Base-by-base conservation (phyloP, 1,139 yeast species). In the Yamadazyma taylorii region DNA sequence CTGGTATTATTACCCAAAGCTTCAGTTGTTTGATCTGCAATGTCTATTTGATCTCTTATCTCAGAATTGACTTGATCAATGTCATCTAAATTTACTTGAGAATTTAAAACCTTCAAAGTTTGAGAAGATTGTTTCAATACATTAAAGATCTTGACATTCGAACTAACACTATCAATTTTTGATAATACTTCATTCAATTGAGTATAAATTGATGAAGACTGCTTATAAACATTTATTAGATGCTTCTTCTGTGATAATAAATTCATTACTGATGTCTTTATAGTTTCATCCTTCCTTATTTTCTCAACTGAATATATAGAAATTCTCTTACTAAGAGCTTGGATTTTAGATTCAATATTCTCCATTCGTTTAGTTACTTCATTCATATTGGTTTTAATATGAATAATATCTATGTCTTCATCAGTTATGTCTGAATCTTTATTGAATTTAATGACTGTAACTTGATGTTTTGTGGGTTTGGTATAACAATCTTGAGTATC, bases 151-250 rank as follows among this genome's bases (percentile, higher is more conserved):
- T 61, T 53, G 4, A 60, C 52, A 45, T 77, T 78, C 3, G 72
- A 59, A 11, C 65, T 59, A 2, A 81, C 72, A 38, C 75, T 73
- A 46, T 77, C 69, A 30, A 79, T 67, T 44, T 75, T 75, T 30
- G 54, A 49, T 24, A 74, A 48, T 0, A 78, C 57, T 2, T 60
- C 51, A 13, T 52, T 53, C 17, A 79, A 51, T 36, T 75, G 75
- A 26, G 53, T 55, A n/a, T 60, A 55, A 3, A 71, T 55, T 3
- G 44, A 43, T 2, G 60, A 43, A 4, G 70, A 59, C 16, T 56
- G 59, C 2, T 52, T 50, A 24, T 69, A 53, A 0, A 75, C 61
- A 15, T 53, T 55, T 15, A 53, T 30, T 32, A 44, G 42, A 10
- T 17, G 19, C 35, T 42, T 38, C 25, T 37, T 45, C n/a, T 37